Conservation (phyloP, 23 red algal species). For the Pyropia yezoensis region DNA sequence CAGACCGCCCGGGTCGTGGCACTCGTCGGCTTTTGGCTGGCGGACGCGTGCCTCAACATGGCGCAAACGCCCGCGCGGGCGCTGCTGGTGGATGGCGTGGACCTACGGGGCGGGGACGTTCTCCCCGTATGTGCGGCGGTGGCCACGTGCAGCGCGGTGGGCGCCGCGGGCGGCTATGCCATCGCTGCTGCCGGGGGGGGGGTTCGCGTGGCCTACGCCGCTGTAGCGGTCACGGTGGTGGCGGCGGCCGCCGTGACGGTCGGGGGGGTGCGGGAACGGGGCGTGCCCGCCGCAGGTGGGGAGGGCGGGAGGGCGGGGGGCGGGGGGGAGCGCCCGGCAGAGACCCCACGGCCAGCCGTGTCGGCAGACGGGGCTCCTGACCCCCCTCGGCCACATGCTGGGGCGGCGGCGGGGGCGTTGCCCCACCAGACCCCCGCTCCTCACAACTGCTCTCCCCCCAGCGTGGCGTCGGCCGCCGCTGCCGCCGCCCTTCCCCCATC, state of each 20-base stretch:
- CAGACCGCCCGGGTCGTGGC: slow-evolving; percentile 7
- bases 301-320: too few species aligned
- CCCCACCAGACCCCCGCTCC: not conserved
- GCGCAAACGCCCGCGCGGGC: slow-evolving; percentile 18
- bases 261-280: not conserved
- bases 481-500: not conserved
- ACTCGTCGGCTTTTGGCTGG: slow-evolving; percentile 30
- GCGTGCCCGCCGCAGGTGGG: too few species aligned
- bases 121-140: not conserved
- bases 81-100: slow-evolving; percentile 14
- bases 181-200: not conserved
- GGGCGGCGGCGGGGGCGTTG: too few species aligned
- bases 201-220: not conserved
- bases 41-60: slow-evolving; percentile 14
- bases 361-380: too few species aligned
- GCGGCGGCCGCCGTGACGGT: not conserved
- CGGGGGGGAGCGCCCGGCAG: too few species aligned
- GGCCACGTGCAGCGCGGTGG: not conserved
- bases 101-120: not conserved
- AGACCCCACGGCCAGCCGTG: too few species aligned
- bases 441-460: not conserved
- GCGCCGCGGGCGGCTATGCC: slow-evolving; percentile 2
- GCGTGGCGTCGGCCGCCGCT: not conserved
- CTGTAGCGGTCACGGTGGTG: not conserved
- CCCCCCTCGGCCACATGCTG: too few species aligned